Base-by-base conservation (phyloP, 2,329 filamentous ascomycete genomes). In the Penicillium sp. region DNA sequence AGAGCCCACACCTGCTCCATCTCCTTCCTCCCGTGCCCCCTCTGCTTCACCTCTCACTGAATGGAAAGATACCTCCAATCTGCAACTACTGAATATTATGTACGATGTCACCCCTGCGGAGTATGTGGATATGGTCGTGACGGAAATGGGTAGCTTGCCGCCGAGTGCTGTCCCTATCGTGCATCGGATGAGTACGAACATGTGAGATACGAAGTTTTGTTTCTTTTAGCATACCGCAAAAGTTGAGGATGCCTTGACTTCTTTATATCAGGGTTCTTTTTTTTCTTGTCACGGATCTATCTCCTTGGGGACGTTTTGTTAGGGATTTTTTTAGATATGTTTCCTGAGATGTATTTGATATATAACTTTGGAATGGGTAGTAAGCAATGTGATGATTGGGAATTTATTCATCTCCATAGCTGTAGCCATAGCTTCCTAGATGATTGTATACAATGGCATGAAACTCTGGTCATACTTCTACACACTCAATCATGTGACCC, bases 21-120 rank as follows among this genome's bases (percentile, higher is more conserved):
- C 55, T 45, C 50, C 60, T 53, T 50, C 57, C 48, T 45, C 60
- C 49, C 53, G 62, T 61, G 55, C 65, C 13, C 47, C 49, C 1
- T 56, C 57, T 1, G 45, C 56, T 1, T 70, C 66, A 1, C 69
- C 72, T 2, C 64, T 84, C 31, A 66, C 73, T 31, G 73, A 77
- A 44, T 84, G 81, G 81, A 74, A 72, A 46, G 78, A 83, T n/a
- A 75, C 79, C 38, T 74, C 75, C 25, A 79, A 79, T 49, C 66
- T 87, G 50, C 81, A 85, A 64, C 73, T 86, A 33, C 72, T 85
- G 54, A 87, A 87, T 65, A 79, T 96, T 52, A 82, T 97, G 71
- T 96, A 95, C 66, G 93, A 98, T 68, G 88, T 92, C 42, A 98
- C 93, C 1, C 87, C 86, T 12, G 88, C 89, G 3, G 86, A 89